Base-by-base conservation (phyloP, 2,329 filamentous ascomycete species). In the Ophiocordyceps sinensis region DNA sequence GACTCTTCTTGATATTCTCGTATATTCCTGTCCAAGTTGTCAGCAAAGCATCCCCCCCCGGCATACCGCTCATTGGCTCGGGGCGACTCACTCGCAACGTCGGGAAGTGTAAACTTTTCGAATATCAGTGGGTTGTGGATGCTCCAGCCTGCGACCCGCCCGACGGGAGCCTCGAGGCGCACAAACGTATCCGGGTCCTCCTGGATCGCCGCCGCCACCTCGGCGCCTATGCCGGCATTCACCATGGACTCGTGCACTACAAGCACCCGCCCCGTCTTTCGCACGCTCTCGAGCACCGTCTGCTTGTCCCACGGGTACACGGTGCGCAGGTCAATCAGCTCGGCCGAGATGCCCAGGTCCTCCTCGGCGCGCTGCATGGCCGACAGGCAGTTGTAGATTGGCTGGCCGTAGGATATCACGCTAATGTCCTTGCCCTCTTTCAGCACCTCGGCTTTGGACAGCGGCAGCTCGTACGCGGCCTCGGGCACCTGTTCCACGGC, bases 181-280 rank as follows among this genome's bases (percentile, higher is more conserved):
- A 91, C 58, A 56, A 95, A 95, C 0, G 86, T 89, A 26, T 72
- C 67, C 0, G 64, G 57, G 42, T 82, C 78, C 50, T 91, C 85
- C 58, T 94, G 87, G 40, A 95, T 84, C 2, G 83, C 83, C 0
- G 87, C 85, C 1, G 88, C 85, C 1, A 95, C 80, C 56, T 94
- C 87, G 5, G 88, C 87, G 2, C 88, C 88, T 14, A 94, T 75
- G 13, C 88, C 88, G 7, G 83, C 83, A 52, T 94, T 94, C 47
- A 88, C 72, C 82, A 91, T 93, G 43, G 85, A 80, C 63, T 95
- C 88, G 56, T 95, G 88, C 7, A 95, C 88, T 2, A 95, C 81
- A 41, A 95, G 73, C 32, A 83, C 86, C 44, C 85, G 66, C 0
- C 88, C 87, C 1, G 88, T 94, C 67, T 91, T 94, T 51, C 74